Evolutionary conservation across 2,329 filamentous ascomycete species (phyloP), one percentile per base, ranked within the genome.

Genomic region (Fusarium sp.): DNA sequence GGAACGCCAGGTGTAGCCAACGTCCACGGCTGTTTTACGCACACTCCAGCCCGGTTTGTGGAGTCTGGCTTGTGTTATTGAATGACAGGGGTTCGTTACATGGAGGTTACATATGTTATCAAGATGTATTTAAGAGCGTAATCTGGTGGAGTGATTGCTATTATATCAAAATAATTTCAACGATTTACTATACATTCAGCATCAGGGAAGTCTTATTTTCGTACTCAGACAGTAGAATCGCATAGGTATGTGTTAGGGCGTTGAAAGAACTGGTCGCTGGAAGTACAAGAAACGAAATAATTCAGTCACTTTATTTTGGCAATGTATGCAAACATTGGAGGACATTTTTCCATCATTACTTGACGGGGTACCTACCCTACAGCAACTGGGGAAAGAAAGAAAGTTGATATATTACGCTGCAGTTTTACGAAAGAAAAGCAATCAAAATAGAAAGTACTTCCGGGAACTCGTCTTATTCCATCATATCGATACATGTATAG

Each of bases 11-110:
- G 58, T 9, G 47, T 53, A 49, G 43, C 15, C 51, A 46, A 34
- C 16, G 38, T 24, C 59, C 41, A 27, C 15, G 27, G 20, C 16
- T 20, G 46, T 43, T 29, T 70, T 62, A 70, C 67, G 55, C 55
- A 54, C 48, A 24, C 34, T 45, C 56, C 65, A 66, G 68, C 61
- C 65, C 55, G 58, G 54, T 63, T 59, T 66, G 66, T 70, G 62
- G 62, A 55, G 57, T 51, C 46, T n/a, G 45, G 22, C 24, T 47
- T 30, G 20, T 46, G 45, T 45, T 25, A 20, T 43, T 49, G 20
- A 29, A 24, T 15, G 61, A 22, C 49, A 44, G 45, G 58, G 57
- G 41, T 43, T 38, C 18, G 18, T 38, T 13, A 32, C 13, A 34
- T 32, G n/a, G 27, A 34, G 27, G 16, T 34, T 38, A 34, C 15